Percentiles rank a stretch among this genome's conserved stretches.
phyloP scores from a whole-genome alignment of 1,284 basidiomycete genomes.

The Sporisorium exsertum region DNA sequence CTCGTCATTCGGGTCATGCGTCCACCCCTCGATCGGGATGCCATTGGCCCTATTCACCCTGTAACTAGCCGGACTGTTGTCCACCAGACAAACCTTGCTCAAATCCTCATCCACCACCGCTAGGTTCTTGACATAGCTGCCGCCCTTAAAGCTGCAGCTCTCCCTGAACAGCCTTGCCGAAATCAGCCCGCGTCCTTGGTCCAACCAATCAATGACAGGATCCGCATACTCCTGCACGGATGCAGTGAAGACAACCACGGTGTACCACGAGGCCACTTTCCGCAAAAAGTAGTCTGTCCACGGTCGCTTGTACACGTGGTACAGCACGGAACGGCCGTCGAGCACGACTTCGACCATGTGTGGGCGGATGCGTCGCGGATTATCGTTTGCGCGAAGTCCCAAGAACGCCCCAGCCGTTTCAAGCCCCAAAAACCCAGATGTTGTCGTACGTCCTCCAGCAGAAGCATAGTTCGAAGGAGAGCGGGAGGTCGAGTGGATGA shows the following conservation, averaged over 20 bases:
- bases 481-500: slow-evolving; percentile 94
- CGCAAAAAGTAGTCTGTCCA: slow-evolving; percentile 76
- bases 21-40: slow-evolving; percentile 99
- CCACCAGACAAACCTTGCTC: slow-evolving; percentile 88
- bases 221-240: slow-evolving; percentile 99
- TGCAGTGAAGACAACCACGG: slow-evolving; percentile 97
- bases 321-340: slow-evolving; percentile 87
- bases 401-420: slow-evolving; percentile 59
- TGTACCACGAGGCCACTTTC: slow-evolving; percentile 93
- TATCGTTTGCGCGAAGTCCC: slow-evolving; percentile 59
- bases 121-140: slow-evolving; percentile 94
- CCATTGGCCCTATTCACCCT: slow-evolving; percentile 94
- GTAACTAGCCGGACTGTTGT: slow-evolving; percentile 96
- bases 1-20: slow-evolving; percentile 94
- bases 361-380: slow-evolving; percentile 74
- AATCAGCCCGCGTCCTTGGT: slow-evolving; percentile 87
- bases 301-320: slow-evolving; percentile 99
- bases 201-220: slow-evolving; percentile 99
- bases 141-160: slow-evolving; percentile 92
- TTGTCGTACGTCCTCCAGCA: slow-evolving; percentile 27
- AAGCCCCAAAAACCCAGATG: slow-evolving; percentile 55
- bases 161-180: slow-evolving; percentile 90
- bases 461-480: slow-evolving; percentile 70
- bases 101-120: slow-evolving; percentile 88
- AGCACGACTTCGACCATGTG: slow-evolving; percentile 96